Evolutionary conservation across 108 stramenopile species (phyloP).

Genomic region (Skeletonema tropicum): DNA sequence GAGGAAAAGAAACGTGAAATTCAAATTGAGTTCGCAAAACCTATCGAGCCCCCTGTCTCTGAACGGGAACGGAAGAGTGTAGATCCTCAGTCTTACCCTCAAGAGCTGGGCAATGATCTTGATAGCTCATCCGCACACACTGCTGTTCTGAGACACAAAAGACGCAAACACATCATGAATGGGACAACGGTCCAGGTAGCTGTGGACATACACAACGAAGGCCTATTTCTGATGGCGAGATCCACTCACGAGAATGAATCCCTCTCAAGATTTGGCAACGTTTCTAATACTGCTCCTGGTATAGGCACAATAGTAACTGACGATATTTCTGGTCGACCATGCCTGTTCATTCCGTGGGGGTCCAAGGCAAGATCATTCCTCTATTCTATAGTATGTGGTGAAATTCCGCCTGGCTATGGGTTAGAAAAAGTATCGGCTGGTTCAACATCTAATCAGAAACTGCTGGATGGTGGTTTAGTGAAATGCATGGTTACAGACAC

Average conservation of each 20-base stretch:
- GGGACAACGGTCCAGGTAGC: constrained; percentile 62
- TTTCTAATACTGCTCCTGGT: not conserved
- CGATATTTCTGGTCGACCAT: constrained; percentile 1
- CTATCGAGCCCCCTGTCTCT: not conserved
- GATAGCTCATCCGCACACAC: constrained; percentile 26
- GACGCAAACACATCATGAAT: constrained; percentile 62
- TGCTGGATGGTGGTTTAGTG: constrained; percentile 61
- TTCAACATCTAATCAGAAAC: constrained; percentile 38
- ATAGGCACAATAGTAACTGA: not conserved
- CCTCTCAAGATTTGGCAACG: not conserved
- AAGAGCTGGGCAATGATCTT: not conserved
- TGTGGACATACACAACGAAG: constrained; percentile 85
- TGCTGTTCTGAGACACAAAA: constrained; percentile 70
- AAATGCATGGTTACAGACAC: constrained; percentile 75
- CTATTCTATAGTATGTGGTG: constrained; percentile 66
- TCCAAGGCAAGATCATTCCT: constrained; percentile 51
- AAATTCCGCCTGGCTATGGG: constrained; percentile 50
- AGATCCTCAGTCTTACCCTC: not conserved
- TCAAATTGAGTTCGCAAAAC: not conserved
- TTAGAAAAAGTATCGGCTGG: constrained; percentile 21
- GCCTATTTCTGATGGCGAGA: constrained; percentile 58
- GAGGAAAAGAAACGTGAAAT: constrained; percentile 29
- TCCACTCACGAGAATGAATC: constrained; percentile 15
- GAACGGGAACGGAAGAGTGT: too few relatives aligned
- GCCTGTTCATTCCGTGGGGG: constrained; percentile 73